Evolutionary conservation across 2,329 filamentous ascomycete genomes (phyloP).

Genomic region (Colletotrichum scovillei): DNA sequence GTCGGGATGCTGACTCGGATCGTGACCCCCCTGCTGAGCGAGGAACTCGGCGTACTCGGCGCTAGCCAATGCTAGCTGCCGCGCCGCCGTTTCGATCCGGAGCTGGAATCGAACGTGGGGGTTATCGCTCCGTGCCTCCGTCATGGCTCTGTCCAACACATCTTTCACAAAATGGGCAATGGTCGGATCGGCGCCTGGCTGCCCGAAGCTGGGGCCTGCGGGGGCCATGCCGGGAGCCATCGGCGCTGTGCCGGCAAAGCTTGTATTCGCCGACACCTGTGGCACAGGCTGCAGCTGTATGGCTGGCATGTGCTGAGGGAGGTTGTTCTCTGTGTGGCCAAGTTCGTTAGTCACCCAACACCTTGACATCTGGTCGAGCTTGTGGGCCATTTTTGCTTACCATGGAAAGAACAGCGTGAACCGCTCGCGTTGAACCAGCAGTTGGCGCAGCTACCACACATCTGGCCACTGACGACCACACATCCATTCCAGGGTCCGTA

Average conservation of each 20-base stretch:
- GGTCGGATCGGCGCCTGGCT: slow-evolving; percentile 22
- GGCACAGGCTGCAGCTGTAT: slow-evolving; percentile 44
- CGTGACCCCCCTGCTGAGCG: slow-evolving; percentile 42
- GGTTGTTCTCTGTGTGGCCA: slow-evolving; percentile 55
- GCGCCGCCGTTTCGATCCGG: slow-evolving; percentile 64
- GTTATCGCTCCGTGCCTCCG: slow-evolving; percentile 56
- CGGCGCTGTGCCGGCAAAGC: slow-evolving; percentile 43
- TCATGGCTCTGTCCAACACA: slow-evolving; percentile 58
- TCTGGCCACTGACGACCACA: slow-evolving; percentile 68
- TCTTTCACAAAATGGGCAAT: slow-evolving; percentile 47
- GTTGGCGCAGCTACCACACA: slow-evolving; percentile 72
- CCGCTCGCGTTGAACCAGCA: slow-evolving; percentile 74
- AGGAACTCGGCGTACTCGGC: slow-evolving; percentile 61
- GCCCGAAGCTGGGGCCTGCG: slow-evolving; percentile 40
- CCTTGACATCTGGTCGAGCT: neutral
- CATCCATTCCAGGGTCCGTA: slow-evolving; percentile 70
- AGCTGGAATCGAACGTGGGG: slow-evolving; percentile 59
- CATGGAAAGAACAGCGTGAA: slow-evolving; percentile 69
- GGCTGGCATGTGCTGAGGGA: slow-evolving; percentile 50
- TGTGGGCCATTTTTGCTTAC: slow-evolving; percentile 47
- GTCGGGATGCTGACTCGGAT: slow-evolving; percentile 40
- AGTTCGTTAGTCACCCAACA: neutral
- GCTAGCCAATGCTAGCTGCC: slow-evolving; percentile 65
- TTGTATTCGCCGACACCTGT: slow-evolving; percentile 42
- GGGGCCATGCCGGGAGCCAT: slow-evolving; percentile 40